Evolutionary conservation across 352 stramenopile genomes (phyloP).

Genomic region (Elongisporangium undulatum): DNA sequence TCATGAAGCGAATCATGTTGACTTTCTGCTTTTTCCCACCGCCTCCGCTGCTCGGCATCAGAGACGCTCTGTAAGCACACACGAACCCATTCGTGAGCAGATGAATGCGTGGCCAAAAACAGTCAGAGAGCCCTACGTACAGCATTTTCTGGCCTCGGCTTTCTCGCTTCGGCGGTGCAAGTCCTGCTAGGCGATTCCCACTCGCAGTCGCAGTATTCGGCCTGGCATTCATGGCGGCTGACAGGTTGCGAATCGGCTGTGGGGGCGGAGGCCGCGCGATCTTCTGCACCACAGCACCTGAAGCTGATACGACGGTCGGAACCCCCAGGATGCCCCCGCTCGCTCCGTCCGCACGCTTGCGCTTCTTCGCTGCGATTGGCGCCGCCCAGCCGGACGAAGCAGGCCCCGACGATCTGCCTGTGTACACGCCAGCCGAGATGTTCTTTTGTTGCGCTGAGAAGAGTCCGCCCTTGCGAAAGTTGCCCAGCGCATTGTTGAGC

Average conservation of each 20-base stretch:
- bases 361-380: conserved; percentile 38
- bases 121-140: conserved; percentile 15
- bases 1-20: conserved; percentile 86
- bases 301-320: conserved; percentile 45
- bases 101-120: background rate
- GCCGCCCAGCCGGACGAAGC: conserved; percentile 9
- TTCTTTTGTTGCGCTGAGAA: conserved; percentile 70
- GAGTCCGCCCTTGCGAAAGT: conserved; percentile 48
- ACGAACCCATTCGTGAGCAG: background rate
- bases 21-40: conserved; percentile 50
- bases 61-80: conserved; percentile 18
- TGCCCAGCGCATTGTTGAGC: conserved; percentile 68
- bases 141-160: conserved; percentile 36
- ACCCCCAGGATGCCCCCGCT: conserved; percentile 26
- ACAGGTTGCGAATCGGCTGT: conserved; percentile 6
- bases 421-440: conserved; percentile 76
- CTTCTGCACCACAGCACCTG: conserved; percentile 39
- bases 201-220: no score
- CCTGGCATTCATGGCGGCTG: background rate
- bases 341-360: conserved; percentile 33
- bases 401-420: conserved; percentile 12
- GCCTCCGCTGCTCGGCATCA: conserved; percentile 12
- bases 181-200: background rate
- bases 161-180: conserved; percentile 2
- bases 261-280: conserved; percentile 1